These are phyloP conservation scores for Lachnellula subtilissima DNA, from an alignment of 2,329 filamentous ascomycete genomes.

Conservation along the genomic window DNA sequence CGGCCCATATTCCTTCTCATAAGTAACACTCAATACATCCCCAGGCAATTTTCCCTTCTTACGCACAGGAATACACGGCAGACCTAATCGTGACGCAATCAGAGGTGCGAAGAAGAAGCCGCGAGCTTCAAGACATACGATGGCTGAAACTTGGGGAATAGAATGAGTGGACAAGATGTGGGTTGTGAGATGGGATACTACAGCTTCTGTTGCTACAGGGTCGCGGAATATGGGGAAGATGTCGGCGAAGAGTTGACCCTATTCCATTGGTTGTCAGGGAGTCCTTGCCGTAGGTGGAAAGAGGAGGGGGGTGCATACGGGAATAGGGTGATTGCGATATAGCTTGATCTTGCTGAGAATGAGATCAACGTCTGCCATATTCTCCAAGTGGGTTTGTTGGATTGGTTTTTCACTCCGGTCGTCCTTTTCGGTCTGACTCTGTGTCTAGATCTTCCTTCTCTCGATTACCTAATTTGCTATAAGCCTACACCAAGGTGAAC, in stretches of 20 bases:
- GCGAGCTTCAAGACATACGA: constrained; percentile 86
- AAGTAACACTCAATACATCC: constrained; percentile 73
- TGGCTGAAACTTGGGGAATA: constrained; percentile 25
- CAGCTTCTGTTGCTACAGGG: constrained; percentile 16
- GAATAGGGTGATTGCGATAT: constrained; percentile 16
- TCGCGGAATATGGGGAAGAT: constrained; percentile 21
- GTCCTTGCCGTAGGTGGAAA: background rate
- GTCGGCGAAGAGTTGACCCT: constrained; percentile 21
- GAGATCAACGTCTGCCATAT: constrained; percentile 15
- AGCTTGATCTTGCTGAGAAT: constrained; percentile 19
- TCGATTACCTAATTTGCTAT: too few species aligned
- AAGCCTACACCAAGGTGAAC: too few species aligned
- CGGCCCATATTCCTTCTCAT: constrained; percentile 89
- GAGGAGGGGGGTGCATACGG: constrained; percentile 5
- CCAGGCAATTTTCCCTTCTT: constrained; percentile 95
- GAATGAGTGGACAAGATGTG: constrained; percentile 16
- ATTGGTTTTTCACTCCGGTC: background rate
- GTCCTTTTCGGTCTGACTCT: too few species aligned
- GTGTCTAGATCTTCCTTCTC: too few species aligned
- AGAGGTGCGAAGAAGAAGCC: constrained; percentile 91
- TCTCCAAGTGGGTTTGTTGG: background rate
- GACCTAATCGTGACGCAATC: constrained; percentile 73
- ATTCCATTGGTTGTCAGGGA: background rate
- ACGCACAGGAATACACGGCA: constrained; percentile 82
- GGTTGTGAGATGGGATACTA: constrained; percentile 12